Evolutionary conservation across 2,329 filamentous ascomycete species (phyloP), one percentile per base, ranked within the genome.

Genomic region (Venturia oleaginea): DNA sequence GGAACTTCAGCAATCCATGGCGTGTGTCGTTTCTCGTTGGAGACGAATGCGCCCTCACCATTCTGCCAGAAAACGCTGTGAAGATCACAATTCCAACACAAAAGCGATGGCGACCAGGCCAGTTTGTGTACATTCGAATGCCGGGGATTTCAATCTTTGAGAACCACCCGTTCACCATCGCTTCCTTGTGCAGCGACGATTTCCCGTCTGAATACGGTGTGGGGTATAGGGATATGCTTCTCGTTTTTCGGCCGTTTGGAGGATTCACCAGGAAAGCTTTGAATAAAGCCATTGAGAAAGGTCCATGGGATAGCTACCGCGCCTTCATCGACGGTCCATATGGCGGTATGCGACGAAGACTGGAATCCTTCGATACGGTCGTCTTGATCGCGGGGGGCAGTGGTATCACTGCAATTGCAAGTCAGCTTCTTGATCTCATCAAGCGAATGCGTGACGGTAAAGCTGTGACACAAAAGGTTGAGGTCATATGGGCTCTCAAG

Each of bases 381-480:
- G 88, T 97, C 46, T 83, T 97, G 64, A 92, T 97, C 70, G 93
- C 93, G 0, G 94, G 94, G 60, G 94, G 94, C 54, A 96, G 91
- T 69, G 93, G 93, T 32, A 94, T 97, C 72, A 97, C 94, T 0
- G 92, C 93, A 10, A 84, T 97, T 66, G 90, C 96, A 73, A 95
- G 91, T 10, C 92, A 97, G 73, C 80, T 97, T 2, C 81, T 97
- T 27, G 91, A 96, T 69, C 80, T 97, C n/a, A 95, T 97, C 77
- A 97, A 96, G 77, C 87, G 92, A 66, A 96, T 97, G 88, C 87
- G 92, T 66, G 92, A 96, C 72, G 90, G 91, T 61, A 96, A 96
- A 75, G 92, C 93, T 40, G 91, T 96, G 55, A 97, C 92, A 1
- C 91, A 89, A 73, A 90, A 88, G 68, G 88, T 97, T 5, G 88